These are phyloP conservation scores for Salix koriyanagi DNA, from an alignment of 345 rosid species.

Conservation along the genomic window DNA sequence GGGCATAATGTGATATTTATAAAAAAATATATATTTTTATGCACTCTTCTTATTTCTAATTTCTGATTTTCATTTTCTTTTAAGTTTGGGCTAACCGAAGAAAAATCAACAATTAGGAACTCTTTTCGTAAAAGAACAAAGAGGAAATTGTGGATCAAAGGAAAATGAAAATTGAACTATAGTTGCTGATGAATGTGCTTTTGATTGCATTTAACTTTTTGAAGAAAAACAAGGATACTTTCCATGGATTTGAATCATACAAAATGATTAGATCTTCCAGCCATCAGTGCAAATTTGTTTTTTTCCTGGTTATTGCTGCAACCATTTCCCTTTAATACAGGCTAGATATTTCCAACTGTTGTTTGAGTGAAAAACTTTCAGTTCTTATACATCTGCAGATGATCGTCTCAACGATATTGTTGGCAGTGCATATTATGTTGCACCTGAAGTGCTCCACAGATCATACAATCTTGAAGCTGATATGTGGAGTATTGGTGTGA, in stretches of 20 bases:
- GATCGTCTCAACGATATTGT: constrained; percentile 89
- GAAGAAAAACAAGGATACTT: neutral
- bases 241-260: neutral
- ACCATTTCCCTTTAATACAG: neutral
- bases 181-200: neutral
- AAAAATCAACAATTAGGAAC: neutral
- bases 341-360: neutral
- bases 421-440: constrained; percentile 95
- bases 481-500: constrained; percentile 94
- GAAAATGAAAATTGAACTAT: neutral
- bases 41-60: too few species aligned
- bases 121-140: neutral
- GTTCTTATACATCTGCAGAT: constrained; percentile 45
- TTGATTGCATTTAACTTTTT: neutral
- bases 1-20: neutral
- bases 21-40: neutral
- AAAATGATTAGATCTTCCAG: neutral
- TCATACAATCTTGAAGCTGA: constrained; percentile 87
- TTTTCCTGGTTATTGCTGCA: neutral
- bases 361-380: constrained; percentile 17
- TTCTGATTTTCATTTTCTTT: neutral
- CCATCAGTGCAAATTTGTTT: neutral
- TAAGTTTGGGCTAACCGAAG: neutral
- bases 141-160: too few species aligned
- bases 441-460: constrained; percentile 97